Evolutionary conservation across 2,329 filamentous ascomycete genomes (phyloP).

Genomic region (Aspergillus fijiensis): DNA sequence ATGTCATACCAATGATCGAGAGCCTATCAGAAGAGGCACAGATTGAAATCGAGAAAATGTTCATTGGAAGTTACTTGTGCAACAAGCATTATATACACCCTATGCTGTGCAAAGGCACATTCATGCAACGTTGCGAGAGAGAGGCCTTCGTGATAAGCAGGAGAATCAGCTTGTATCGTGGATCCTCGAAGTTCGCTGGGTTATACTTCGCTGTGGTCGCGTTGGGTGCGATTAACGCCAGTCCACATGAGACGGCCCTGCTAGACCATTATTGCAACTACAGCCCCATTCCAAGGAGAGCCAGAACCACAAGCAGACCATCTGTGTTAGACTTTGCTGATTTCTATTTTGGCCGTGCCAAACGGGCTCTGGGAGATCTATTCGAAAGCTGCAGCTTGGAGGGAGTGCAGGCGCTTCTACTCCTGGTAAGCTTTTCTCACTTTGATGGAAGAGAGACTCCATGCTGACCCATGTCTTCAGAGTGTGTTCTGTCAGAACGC

Average conservation of each 20-base stretch:
- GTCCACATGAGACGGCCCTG: slow-evolving; percentile 22
- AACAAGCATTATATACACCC: slow-evolving; percentile 31
- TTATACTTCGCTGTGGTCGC: slow-evolving; percentile 32
- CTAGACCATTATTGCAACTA: slow-evolving; percentile 23
- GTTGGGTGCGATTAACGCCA: slow-evolving; percentile 30
- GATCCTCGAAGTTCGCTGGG: slow-evolving; percentile 20
- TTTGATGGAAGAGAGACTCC: neutral
- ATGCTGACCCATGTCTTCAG: slow-evolving; percentile 1
- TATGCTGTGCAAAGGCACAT: slow-evolving; percentile 21
- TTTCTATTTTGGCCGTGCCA: slow-evolving; percentile 28
- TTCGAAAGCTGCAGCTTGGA: slow-evolving; percentile 32
- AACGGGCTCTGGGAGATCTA: slow-evolving; percentile 27
- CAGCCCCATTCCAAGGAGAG: neutral
- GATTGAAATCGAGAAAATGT: slow-evolving; percentile 29
- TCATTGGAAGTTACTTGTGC: slow-evolving; percentile 27
- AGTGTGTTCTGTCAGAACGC: slow-evolving; percentile 35
- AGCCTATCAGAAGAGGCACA: slow-evolving; percentile 14
- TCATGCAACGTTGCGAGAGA: slow-evolving; percentile 23
- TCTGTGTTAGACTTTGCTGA: slow-evolving; percentile 26
- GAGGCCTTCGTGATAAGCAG: slow-evolving; percentile 20
- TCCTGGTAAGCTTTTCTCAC: slow-evolving; percentile 19
- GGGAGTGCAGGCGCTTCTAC: slow-evolving; percentile 26
- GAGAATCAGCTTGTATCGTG: slow-evolving; percentile 10
- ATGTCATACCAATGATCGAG: slow-evolving; percentile 7
- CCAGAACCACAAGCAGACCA: neutral